Evolutionary conservation across 2,329 filamentous ascomycete genomes (phyloP).

Genomic region (Arthroderma sp.): DNA sequence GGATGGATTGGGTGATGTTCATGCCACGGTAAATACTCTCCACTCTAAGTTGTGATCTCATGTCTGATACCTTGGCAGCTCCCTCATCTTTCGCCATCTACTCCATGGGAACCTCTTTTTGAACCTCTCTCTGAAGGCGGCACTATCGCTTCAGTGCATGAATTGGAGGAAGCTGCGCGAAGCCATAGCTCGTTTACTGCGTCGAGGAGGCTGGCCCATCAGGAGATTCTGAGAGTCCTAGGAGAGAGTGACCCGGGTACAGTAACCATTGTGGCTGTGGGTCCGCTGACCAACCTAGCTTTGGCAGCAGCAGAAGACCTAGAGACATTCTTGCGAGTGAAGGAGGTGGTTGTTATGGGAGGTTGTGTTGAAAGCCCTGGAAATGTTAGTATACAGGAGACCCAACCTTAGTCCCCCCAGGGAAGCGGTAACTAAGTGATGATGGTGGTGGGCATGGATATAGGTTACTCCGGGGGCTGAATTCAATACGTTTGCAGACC

Average conservation of each 20-base stretch:
- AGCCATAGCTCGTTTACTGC: conserved; percentile 53
- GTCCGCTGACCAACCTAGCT: conserved; percentile 86
- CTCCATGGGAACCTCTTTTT: conserved; percentile 62
- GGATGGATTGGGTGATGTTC: conserved; percentile 66
- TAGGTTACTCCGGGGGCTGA: conserved; percentile 64
- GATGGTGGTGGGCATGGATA: background rate
- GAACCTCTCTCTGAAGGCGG: conserved; percentile 26
- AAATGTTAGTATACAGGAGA: conserved; percentile 44
- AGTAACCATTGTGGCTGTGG: conserved; percentile 79
- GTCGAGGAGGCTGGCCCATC: conserved; percentile 59
- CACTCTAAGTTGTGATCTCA: background rate
- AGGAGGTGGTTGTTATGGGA: conserved; percentile 92
- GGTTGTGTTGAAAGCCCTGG: conserved; percentile 67
- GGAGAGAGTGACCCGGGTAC: conserved; percentile 68
- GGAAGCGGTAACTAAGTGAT: background rate
- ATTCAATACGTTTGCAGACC: conserved; percentile 91
- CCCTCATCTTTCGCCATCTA: conserved; percentile 59
- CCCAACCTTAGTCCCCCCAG: too few species aligned
- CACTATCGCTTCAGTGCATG: conserved; percentile 29
- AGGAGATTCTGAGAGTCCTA: conserved; percentile 80
- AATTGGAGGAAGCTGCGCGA: conserved; percentile 28
- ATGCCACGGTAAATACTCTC: conserved; percentile 33
- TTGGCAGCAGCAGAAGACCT: conserved; percentile 78
- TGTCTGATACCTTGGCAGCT: conserved; percentile 33
- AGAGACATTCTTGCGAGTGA: conserved; percentile 74